These are phyloP conservation scores for Penicillium steckii DNA, from an alignment of 495 filamentous ascomycete species.

Conservation along the genomic window DNA sequence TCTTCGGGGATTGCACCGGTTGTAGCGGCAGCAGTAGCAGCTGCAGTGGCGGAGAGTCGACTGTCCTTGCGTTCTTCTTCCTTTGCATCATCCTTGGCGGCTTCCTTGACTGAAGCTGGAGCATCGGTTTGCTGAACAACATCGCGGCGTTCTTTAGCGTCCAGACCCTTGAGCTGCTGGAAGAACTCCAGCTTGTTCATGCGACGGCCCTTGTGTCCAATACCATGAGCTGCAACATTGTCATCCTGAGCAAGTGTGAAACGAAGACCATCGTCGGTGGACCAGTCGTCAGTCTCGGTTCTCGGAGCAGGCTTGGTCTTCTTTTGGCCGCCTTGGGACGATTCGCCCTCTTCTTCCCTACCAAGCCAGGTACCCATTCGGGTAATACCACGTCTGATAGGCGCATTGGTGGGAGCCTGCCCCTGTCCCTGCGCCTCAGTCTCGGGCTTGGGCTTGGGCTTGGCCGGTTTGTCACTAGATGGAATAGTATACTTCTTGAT, in stretches of 20 bases:
- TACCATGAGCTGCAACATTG: constrained; percentile 30
- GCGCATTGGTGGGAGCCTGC: constrained; percentile 29
- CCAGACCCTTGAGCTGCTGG: constrained; percentile 73
- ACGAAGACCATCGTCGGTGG: constrained; percentile 76
- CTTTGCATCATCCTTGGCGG: constrained; percentile 45
- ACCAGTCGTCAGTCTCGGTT: constrained; percentile 44
- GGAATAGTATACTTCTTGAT: constrained; percentile 95
- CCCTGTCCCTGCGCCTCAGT: constrained; percentile 12
- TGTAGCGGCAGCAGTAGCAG: constrained; percentile 10
- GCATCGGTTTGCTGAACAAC: constrained; percentile 67
- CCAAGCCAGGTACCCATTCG: constrained; percentile 66
- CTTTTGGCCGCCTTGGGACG: constrained; percentile 33
- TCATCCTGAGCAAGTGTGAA: constrained; percentile 68
- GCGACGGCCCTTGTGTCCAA: constrained; percentile 57
- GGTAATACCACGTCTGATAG: constrained; percentile 49
- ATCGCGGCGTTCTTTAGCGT: constrained; percentile 71
- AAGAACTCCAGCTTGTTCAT: constrained; percentile 95
- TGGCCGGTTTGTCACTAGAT: constrained; percentile 26
- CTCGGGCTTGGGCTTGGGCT: constrained; percentile 15
- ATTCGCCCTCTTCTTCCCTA: constrained; percentile 48
- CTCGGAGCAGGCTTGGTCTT: constrained; percentile 29
- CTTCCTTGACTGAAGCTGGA: constrained; percentile 57
- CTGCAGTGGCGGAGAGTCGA: constrained; percentile 23
- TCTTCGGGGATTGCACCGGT: constrained; percentile 14
- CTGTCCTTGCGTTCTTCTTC: constrained; percentile 29